These are phyloP conservation scores for Rhodotorula diobovata DNA, from an alignment of 768 basidiomycete species.

Conservation along the genomic window DNA sequence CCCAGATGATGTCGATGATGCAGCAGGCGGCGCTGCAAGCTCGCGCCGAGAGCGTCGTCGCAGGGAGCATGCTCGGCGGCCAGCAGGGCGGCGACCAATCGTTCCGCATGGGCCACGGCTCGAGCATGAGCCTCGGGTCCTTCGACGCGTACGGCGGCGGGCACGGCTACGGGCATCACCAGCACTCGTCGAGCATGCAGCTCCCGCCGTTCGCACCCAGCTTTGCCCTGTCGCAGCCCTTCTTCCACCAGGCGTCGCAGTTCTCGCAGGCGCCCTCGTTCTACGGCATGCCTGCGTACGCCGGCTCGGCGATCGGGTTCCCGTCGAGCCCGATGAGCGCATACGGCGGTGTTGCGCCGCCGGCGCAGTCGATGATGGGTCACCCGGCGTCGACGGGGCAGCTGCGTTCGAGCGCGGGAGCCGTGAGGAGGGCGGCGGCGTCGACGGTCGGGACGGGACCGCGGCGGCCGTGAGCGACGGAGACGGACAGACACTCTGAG, in stretches of 20 bases:
- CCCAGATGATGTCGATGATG: constrained; percentile 41
- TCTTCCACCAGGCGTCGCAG: constrained; percentile 26
- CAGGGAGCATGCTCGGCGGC: constrained; percentile 4
- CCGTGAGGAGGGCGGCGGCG: constrained; percentile 2
- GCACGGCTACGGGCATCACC: background rate
- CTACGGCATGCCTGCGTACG: constrained; percentile 28
- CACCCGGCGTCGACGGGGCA: background rate
- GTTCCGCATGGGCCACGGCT: constrained; percentile 1
- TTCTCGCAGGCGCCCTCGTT: background rate
- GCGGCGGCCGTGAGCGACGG: background rate
- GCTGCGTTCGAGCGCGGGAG: too few relatives aligned
- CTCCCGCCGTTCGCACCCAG: constrained; percentile 36
- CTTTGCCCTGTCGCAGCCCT: constrained; percentile 28
- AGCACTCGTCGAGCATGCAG: background rate
- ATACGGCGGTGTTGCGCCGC: background rate
- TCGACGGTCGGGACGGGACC: constrained; percentile 17
- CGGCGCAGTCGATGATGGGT: constrained; percentile 7
- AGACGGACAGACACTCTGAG: background rate
- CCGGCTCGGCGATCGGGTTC: constrained; percentile 26
- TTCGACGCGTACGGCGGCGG: background rate
- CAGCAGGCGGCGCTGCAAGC: constrained; percentile 29
- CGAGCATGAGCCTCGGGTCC: constrained; percentile 23
- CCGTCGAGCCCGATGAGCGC: background rate
- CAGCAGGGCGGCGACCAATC: constrained; percentile 6
- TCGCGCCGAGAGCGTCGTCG: constrained; percentile 25